phyloP scores from a whole-genome alignment of 768 basidiomycete genomes.

The Panaeolus papilionaceus region DNA sequence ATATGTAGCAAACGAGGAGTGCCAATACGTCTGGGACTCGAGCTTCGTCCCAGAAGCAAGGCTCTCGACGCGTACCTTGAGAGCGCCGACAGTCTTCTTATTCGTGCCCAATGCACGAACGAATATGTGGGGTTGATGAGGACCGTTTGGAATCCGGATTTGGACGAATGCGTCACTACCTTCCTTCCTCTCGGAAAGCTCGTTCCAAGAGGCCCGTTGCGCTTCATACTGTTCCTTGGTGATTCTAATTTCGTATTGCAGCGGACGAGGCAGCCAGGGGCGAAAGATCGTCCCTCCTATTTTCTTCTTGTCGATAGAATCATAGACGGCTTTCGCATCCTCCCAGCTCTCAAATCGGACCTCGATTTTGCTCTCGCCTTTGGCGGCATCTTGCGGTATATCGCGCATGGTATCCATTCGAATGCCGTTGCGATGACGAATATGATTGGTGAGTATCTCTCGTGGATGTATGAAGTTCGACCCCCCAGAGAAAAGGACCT shows the following conservation, averaged over 20 bases:
- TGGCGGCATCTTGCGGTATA: constrained; percentile 16
- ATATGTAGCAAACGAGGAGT: constrained; percentile 43
- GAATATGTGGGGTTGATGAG: constrained; percentile 32
- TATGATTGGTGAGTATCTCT: constrained; percentile 18
- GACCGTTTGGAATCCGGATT: constrained; percentile 10
- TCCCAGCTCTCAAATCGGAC: constrained; percentile 58
- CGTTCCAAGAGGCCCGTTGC: constrained; percentile 56
- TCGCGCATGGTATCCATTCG: constrained; percentile 27
- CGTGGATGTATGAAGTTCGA: constrained; percentile 13
- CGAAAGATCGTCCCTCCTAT: constrained; percentile 31
- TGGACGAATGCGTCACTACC: constrained; percentile 28
- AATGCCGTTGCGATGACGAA: constrained; percentile 19
- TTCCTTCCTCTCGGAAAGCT: constrained; percentile 45
- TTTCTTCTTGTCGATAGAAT: constrained; percentile 39
- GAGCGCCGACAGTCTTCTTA: constrained; percentile 56
- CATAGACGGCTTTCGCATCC: constrained; percentile 46
- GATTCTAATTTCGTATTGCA: constrained; percentile 57
- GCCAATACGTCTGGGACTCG: constrained; percentile 50
- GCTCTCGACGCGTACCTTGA: constrained; percentile 67
- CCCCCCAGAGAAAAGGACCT: constrained; percentile 1
- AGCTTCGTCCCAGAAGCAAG: constrained; percentile 57
- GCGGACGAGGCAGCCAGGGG: constrained; percentile 51
- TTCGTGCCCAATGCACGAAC: constrained; percentile 57
- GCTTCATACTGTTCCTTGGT: constrained; percentile 55
- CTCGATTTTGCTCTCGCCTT: constrained; percentile 34